Evolutionary conservation across 2,329 filamentous ascomycete genomes (phyloP).

Genomic region (Penicillium psychrosexuale): DNA sequence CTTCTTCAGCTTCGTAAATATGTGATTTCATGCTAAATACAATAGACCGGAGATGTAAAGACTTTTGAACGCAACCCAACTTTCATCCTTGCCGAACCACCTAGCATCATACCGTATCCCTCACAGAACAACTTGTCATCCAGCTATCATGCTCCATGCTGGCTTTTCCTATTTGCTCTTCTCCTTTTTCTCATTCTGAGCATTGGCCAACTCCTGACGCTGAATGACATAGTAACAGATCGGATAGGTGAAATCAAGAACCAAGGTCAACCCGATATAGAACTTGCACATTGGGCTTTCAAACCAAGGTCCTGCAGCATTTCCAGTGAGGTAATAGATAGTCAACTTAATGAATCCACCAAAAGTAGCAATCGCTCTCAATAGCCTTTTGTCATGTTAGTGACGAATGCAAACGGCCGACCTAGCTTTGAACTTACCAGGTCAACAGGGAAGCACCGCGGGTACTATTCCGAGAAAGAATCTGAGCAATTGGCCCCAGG

Average conservation of each 20-base stretch:
- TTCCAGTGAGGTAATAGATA: not conserved
- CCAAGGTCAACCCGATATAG: not conserved
- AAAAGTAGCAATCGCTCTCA: not conserved
- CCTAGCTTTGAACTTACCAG: not conserved
- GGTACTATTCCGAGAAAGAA: conserved; percentile 3
- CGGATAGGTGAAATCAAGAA: not conserved
- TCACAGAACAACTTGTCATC: not conserved
- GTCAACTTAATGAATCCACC: not conserved
- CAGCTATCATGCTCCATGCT: not conserved
- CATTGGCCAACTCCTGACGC: not conserved
- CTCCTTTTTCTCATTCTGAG: not conserved
- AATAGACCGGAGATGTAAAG: no score
- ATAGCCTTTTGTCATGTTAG: not conserved
- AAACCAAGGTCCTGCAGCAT: not conserved
- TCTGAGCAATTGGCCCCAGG: conserved; percentile 1
- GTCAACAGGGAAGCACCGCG: conserved; percentile 2
- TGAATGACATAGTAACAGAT: not conserved
- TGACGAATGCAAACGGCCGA: no score
- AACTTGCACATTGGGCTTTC: not conserved
- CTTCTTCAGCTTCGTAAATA: not conserved
- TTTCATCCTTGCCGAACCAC: not conserved
- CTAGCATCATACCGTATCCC: not conserved
- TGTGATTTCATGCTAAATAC: not conserved
- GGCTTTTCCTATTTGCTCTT: not conserved
- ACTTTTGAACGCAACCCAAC: not conserved